Evolutionary conservation across 768 basidiomycete genomes (phyloP), one percentile per base, ranked within the genome.

Genomic region (Macrolepiota albuminosa): DNA sequence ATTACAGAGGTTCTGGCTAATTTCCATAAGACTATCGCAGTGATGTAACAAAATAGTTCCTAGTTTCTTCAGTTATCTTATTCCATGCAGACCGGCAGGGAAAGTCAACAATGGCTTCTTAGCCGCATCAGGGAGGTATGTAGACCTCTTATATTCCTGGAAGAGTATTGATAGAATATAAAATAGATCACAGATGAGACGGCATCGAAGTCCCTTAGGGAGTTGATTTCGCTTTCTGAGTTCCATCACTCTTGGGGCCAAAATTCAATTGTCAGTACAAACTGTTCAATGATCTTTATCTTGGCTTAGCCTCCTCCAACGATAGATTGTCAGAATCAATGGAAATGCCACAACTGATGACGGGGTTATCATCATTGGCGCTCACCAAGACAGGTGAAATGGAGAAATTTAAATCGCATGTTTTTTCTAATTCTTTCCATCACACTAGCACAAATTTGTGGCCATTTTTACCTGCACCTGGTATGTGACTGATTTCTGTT

Each of bases 211-310:
- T 76, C 78, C 36, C 73, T 93, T 52, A 81, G 75, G 48, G 67
- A 80, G 49, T 65, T 71, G 16, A 90, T 96, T 65, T 80, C 81
- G 6, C 71, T 93, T 59, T 74, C 78, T 29, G 92, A 93, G 71
- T 93, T 94, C 66, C 58, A 75, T 52, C 93, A 95, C 70, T 73
- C 84, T 2, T 95, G 93, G 94, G 87, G 87, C 10, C 95, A 97
- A 78, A 87, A 89, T 71, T 82, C 83, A 54, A 85, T 92, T 61
- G 86, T 89, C 68, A 60, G 85, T 50, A 54, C 13, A 43, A 31
- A 1, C n/a, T 8, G 4, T 70, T 31, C 45, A 56, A 6, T 46
- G 47, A 24, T 61, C 21, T 64, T 37, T 16, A 49, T 47, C 61
- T 57, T 50, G 47, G 43, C 61, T 65, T 31, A 64, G 49, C 50